phyloP scores from a whole-genome alignment of 2,329 filamentous ascomycete species.

The Alternaria solani region DNA sequence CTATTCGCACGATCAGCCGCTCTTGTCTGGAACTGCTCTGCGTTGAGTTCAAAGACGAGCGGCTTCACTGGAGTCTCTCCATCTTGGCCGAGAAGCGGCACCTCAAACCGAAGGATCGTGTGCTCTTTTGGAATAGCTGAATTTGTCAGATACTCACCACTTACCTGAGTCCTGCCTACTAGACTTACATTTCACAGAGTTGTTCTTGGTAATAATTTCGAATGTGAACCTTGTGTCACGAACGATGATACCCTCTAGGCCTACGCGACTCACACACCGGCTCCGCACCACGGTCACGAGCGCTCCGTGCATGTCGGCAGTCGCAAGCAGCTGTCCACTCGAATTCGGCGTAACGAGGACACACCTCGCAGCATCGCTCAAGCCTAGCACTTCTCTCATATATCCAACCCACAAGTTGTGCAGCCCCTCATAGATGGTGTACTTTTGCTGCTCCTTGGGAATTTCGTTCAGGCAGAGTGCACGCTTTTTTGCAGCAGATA shows the following conservation, averaged over 20 bases:
- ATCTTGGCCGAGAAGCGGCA: conserved; percentile 60
- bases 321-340: conserved; percentile 76
- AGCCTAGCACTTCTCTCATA: conserved; percentile 79
- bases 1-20: conserved; percentile 85
- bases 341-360: conserved; percentile 65
- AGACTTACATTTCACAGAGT: conserved; percentile 71
- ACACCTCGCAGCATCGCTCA: conserved; percentile 52
- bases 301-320: conserved; percentile 91
- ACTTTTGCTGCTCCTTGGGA: conserved; percentile 72
- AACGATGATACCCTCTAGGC: conserved; percentile 84
- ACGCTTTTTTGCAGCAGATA: conserved; percentile 83
- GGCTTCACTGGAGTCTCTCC: conserved; percentile 47
- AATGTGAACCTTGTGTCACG: conserved; percentile 88
- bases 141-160: conserved; percentile 21
- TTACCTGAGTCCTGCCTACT: conserved; percentile 13
- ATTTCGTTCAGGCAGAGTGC: conserved; percentile 76
- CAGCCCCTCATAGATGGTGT: conserved; percentile 78
- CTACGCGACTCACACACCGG: conserved; percentile 80
- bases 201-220: conserved; percentile 77
- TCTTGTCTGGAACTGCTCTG: conserved; percentile 84
- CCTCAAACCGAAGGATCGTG: conserved; percentile 79
- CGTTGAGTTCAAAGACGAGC: conserved; percentile 84
- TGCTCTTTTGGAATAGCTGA: conserved; percentile 85
- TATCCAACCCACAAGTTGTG: conserved; percentile 85
- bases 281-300: conserved; percentile 83